These are phyloP conservation scores for Blastocystis sp. DNA, from an alignment of 352 stramenopile species.

Conservation along the genomic window DNA sequence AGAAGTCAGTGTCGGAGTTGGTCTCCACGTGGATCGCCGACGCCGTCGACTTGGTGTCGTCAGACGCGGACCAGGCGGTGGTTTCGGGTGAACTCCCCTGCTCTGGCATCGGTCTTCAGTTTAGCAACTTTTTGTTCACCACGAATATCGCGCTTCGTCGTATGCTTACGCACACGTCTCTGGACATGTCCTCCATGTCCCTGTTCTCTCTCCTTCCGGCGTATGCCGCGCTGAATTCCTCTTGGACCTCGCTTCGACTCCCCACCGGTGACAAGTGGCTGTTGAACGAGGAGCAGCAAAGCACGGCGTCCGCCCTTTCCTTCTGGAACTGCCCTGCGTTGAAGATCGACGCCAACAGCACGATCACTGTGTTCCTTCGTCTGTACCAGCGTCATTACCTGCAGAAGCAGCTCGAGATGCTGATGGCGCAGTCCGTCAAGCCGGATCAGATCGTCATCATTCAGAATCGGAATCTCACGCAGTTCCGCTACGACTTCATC, in stretches of 20 bases:
- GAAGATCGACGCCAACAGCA: neutral
- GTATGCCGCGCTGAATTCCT: neutral
- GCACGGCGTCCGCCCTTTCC: neutral
- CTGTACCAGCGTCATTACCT: slow-evolving; percentile 36
- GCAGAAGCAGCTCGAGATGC: neutral
- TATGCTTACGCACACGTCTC: neutral
- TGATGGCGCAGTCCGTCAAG: neutral
- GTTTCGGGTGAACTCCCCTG: neutral
- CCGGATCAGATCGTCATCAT: slow-evolving; percentile 8
- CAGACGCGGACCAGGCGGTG: neutral
- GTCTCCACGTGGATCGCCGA: neutral
- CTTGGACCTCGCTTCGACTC: slow-evolving; percentile 6
- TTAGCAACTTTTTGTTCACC: neutral
- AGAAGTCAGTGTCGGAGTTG: neutral
- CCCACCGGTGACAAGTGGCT: neutral
- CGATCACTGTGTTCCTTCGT: slow-evolving; percentile 42
- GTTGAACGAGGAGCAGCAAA: neutral
- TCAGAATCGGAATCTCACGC: slow-evolving; percentile 37
- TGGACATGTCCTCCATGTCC: neutral
- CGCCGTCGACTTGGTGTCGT: neutral
- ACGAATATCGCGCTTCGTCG: slow-evolving; percentile 26
- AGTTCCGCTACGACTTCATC: slow-evolving; percentile 16
- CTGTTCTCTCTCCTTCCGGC: slow-evolving; percentile 3
- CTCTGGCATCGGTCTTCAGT: neutral
- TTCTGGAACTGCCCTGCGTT: neutral